Base-by-base conservation (phyloP, 148 eudicot genomes). In the Spergularia bocconei region DNA sequence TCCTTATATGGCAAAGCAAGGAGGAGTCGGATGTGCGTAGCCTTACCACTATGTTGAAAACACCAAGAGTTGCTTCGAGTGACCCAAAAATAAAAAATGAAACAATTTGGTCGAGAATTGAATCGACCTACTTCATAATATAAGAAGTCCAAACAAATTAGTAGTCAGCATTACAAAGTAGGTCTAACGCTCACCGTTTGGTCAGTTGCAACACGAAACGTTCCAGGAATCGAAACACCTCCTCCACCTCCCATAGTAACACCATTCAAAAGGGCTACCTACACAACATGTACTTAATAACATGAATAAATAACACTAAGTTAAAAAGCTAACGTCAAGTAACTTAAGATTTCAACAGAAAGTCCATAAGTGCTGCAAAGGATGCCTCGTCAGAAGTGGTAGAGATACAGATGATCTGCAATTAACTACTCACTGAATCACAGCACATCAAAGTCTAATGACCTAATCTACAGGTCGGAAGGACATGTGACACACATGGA, bases 231-330 rank as follows among this genome's bases (percentile, higher is more conserved):
- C 60, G 97, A 93, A 67, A 93, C 79, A 60, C 93, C 96, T 79
- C 88, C 91, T 63, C 96, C 98, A 56, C 98, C 98, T 72, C 96
- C 98, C 93, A 93, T 88, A 39, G 97, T 88, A 63, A 93, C 78
- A 38, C 98, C 97, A 81, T 91, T 85, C 79, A 93, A 75, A 66
- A 93, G 82, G 75, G 98, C 92, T 78, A 93, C 89, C 98, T 93
- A 79, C 75, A 87, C 13, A 75, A 38, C 38, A 60, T 63, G 72
- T 62, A 69, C 13, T 47, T n/a, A 14, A 33, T 71, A 29, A 20
- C 55, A 39, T 60, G 53, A 58, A 57, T 13, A 65, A 12, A 75
- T 72, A 36, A 59, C 29, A 44, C 36, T 13, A 58, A 39, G 58
- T n/a, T 0, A 65, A 48, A 48, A 64, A 2, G 39, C 29, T 50